Percentiles rank a stretch among this genome's conserved stretches.
Evolutionary conservation across 2,329 filamentous ascomycete species (phyloP).

Genomic region (Septoria linicola): DNA sequence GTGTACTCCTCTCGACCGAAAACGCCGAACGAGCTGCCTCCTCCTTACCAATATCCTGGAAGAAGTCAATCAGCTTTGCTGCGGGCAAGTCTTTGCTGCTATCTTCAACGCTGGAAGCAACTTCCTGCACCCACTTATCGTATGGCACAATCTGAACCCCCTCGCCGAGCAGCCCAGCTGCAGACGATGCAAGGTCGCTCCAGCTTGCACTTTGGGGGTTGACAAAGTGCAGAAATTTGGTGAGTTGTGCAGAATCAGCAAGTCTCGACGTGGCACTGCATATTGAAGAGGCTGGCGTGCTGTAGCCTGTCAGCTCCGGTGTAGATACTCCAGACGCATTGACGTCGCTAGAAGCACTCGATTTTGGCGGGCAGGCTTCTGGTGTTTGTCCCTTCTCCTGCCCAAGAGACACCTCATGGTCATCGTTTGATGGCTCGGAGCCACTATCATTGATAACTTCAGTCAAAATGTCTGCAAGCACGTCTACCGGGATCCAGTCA

Average conservation of each 20-base stretch:
- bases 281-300: neutral
- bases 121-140: neutral
- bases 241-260: neutral
- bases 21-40: neutral
- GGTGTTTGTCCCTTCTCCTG: too few relatives aligned
- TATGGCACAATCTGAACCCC: neutral
- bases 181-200: neutral
- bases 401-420: neutral
- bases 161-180: neutral
- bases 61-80: neutral
- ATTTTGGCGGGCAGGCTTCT: neutral
- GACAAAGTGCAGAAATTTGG: neutral
- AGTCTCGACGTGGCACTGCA: neutral
- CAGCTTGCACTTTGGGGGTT: neutral
- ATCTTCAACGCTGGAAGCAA: neutral
- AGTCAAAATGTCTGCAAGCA: neutral
- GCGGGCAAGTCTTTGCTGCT: neutral
- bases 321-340: neutral
- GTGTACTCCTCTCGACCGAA: neutral
- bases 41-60: neutral
- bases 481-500: slow-evolving; percentile 57
- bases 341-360: neutral
- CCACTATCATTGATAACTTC: neutral
- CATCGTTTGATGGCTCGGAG: neutral
- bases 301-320: neutral